Conservation (phyloP, 1,284 basidiomycete species). For the Sparassis latifolia region DNA sequence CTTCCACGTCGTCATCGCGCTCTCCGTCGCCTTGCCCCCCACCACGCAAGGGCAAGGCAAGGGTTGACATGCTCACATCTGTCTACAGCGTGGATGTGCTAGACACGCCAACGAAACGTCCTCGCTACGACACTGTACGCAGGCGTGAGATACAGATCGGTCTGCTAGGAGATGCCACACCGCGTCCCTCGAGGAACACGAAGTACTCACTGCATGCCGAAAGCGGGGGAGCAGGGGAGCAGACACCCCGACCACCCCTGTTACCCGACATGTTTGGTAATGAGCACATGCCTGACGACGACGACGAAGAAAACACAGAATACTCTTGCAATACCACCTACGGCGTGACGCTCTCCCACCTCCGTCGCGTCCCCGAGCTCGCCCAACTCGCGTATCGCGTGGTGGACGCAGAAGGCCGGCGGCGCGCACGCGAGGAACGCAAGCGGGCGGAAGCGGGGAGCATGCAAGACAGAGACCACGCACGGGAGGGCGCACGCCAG, state of each 20-base stretch:
- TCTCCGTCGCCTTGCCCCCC: constrained; percentile 12
- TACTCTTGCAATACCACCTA: constrained; percentile 14
- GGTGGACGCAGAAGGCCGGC: constrained; percentile 49
- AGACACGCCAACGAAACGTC: neutral
- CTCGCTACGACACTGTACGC: neutral
- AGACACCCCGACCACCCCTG: neutral
- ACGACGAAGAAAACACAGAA: neutral
- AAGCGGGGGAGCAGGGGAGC: neutral
- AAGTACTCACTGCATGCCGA: neutral
- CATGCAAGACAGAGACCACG: neutral
- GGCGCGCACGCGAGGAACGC: constrained; percentile 38
- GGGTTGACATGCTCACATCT: neutral
- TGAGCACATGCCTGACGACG: neutral
- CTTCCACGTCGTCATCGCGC: constrained; percentile 5
- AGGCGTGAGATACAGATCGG: neutral
- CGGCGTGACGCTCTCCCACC: constrained; percentile 65
- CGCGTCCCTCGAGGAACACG: too few species aligned
- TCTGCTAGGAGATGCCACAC: neutral
- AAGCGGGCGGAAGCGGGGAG: constrained; percentile 21
- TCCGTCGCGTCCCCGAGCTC: constrained; percentile 68
- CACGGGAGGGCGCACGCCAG: neutral
- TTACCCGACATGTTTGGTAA: neutral
- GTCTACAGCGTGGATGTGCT: neutral
- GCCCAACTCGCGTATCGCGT: constrained; percentile 53
- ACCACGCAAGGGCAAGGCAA: constrained; percentile 1